phyloP scores from a whole-genome alignment of 1,284 basidiomycete species.

The Cutaneotrichosporon dermatis region DNA sequence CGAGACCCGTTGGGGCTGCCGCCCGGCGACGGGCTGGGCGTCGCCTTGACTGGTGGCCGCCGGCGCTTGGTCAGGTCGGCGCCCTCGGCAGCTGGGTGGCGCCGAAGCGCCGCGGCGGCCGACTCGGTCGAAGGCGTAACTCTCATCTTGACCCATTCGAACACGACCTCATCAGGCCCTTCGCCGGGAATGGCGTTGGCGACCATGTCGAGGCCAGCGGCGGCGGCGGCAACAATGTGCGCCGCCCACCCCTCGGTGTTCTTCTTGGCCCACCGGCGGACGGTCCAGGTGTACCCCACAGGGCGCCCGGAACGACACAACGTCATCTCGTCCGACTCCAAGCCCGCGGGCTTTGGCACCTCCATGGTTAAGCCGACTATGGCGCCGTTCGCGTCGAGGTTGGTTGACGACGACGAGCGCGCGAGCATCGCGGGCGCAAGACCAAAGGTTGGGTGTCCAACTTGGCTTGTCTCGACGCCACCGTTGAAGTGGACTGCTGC shows the following conservation, averaged over 20 bases:
- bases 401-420: conserved; percentile 22
- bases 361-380: conserved; percentile 28
- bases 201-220: conserved; percentile 38
- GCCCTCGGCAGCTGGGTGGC: conserved; percentile 11
- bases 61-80: conserved; percentile 1
- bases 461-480: not conserved
- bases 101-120: conserved; percentile 9
- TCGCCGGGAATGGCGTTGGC: conserved; percentile 22
- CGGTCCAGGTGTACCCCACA: conserved; percentile 69
- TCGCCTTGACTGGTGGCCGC: not conserved
- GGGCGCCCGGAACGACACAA: conserved; percentile 33
- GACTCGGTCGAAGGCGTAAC: conserved; percentile 13
- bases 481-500: conserved; percentile 9
- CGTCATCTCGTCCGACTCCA: not conserved
- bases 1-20: conserved; percentile 3
- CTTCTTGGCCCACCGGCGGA: conserved; percentile 71
- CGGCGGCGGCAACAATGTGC: conserved; percentile 39
- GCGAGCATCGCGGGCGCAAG: conserved; percentile 35
- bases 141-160: conserved; percentile 46
- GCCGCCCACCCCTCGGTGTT: conserved; percentile 42
- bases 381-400: conserved; percentile 31
- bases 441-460: conserved; percentile 43
- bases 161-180: conserved; percentile 43
- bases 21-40: not conserved
- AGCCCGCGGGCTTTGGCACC: not conserved